A percentile compares a stretch with the other conserved stretches of the same genome.
Evolutionary conservation across 2,329 filamentous ascomycete genomes (phyloP).

Genomic region (Fusarium compactum): DNA sequence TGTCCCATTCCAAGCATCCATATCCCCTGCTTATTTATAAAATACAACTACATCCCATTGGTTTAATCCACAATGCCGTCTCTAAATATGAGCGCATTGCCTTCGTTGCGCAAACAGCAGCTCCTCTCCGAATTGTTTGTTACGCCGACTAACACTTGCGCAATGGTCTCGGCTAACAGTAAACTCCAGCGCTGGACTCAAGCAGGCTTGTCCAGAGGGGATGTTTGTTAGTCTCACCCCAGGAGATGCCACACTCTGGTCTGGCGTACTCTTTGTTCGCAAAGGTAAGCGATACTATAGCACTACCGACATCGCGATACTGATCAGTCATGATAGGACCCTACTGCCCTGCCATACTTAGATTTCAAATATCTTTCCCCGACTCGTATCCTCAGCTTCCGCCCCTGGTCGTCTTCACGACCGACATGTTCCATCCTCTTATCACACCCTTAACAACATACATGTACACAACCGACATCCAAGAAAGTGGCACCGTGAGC

Average conservation of each 20-base stretch:
- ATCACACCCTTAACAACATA: slow-evolving; percentile 95
- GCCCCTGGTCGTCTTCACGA: slow-evolving; percentile 87
- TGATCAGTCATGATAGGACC: slow-evolving; percentile 70
- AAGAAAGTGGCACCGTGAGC: slow-evolving; percentile 81
- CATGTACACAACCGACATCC: slow-evolving; percentile 85
- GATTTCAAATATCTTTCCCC: slow-evolving; percentile 91
- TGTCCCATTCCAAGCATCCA: neutral
- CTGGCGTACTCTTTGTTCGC: slow-evolving; percentile 90
- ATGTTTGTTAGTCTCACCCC: slow-evolving; percentile 88
- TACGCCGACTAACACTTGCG: neutral
- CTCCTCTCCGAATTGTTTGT: slow-evolving; percentile 85
- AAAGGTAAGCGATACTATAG: slow-evolving; percentile 71
- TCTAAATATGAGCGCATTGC: slow-evolving; percentile 60
- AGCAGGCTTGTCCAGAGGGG: slow-evolving; percentile 84
- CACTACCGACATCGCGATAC: neutral
- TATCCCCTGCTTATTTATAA: neutral
- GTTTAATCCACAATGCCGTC: slow-evolving; percentile 55
- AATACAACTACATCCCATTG: neutral
- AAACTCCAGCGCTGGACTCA: slow-evolving; percentile 76
- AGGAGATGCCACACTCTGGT: slow-evolving; percentile 85
- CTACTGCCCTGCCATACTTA: slow-evolving; percentile 86
- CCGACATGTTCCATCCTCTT: slow-evolving; percentile 94
- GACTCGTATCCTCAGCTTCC: slow-evolving; percentile 81
- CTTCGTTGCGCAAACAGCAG: slow-evolving; percentile 77
- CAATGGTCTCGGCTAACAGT: slow-evolving; percentile 43